Evolutionary conservation across 2,329 filamentous ascomycete genomes (phyloP), one percentile per base, ranked within the genome.

Genomic region (Botryosphaeria agaves): DNA sequence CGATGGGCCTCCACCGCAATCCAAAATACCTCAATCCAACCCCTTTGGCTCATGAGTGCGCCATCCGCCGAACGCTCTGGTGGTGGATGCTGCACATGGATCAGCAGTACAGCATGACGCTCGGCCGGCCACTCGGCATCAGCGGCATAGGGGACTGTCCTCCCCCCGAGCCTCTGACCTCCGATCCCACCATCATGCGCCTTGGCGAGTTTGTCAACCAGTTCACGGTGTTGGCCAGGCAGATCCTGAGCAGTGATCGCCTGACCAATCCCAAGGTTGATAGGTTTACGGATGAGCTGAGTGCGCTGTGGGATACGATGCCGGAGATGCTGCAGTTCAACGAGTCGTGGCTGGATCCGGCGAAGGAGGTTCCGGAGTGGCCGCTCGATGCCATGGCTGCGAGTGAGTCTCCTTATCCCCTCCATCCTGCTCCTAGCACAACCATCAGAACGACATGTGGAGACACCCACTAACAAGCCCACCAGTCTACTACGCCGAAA

Each of bases 51-150:
- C 47, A 51, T 15, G 58, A 63, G 37, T 52, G 50, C 28, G 49
- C 50, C 9, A 46, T 56, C 9, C 48, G 61, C 5, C 56, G 55
- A 30, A 53, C 53, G 11, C 43, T 63, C 1, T 64, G 61, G 61
- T 64, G 61, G 61, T 61, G 59, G 56, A 59, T 64, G 49, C 40
- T 64, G n/a, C 57, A 62, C 34, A 57, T 63, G 51, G 61, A 64
- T 28, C 58, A 62, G 33, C 55, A 63, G 28, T 64, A 62, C 36
- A 62, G 59, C 0, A 60, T 64, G 43, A 62, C 56, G 0, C 48
- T 64, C 0, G 61, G 61, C 14, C 48, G 61, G 20, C 61, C 61
- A 2, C 41, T 64, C 7, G 61, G 59, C 1, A 63, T 64, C 19
- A 62, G 57, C 28, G 59, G 56, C 14, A 51, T 62, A 18, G 61